Conservation (phyloP, 2,329 filamentous ascomycete species). For the Nigrospora osmanthi region DNA sequence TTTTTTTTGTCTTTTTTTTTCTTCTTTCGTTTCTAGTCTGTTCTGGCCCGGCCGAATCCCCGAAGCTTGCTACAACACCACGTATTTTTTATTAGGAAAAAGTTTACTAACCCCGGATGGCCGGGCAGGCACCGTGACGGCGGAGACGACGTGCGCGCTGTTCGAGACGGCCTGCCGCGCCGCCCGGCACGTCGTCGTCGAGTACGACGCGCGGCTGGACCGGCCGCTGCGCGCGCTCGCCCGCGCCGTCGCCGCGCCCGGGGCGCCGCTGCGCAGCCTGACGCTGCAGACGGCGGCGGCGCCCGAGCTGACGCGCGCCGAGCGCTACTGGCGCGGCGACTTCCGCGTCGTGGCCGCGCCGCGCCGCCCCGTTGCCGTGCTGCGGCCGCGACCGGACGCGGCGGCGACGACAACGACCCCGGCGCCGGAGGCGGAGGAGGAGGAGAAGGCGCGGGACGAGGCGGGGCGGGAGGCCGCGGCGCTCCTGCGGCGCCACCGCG, state of each 20-base stretch:
- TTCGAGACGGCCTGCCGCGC: conserved; percentile 2
- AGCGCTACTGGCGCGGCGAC: not conserved
- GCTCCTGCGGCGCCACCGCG: not conserved
- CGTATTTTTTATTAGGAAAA: too few relatives aligned
- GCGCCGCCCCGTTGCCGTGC: too few relatives aligned
- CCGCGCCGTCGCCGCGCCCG: not conserved
- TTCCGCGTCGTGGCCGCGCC: too few relatives aligned
- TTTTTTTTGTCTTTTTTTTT: too few relatives aligned
- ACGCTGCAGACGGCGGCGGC: conserved; percentile 1
- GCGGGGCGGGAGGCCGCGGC: not conserved
- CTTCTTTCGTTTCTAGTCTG: too few relatives aligned
- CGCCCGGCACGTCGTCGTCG: conserved; percentile 3
- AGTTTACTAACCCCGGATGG: too few relatives aligned
- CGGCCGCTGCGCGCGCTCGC: not conserved
- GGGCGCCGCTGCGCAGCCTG: conserved; percentile 1
- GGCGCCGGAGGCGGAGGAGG: too few relatives aligned
- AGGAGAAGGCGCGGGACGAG: too few relatives aligned
- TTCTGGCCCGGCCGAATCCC: too few relatives aligned
- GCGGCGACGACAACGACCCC: too few relatives aligned
- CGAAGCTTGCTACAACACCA: too few relatives aligned
- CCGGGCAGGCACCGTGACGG: too few relatives aligned
- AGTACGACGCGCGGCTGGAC: conserved; percentile 2
- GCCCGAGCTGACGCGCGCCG: not conserved
- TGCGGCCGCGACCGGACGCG: not conserved
- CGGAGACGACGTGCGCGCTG: not conserved